Evolutionary conservation across 257 asterid species (phyloP).

Genomic region (Salvia hispanica): DNA sequence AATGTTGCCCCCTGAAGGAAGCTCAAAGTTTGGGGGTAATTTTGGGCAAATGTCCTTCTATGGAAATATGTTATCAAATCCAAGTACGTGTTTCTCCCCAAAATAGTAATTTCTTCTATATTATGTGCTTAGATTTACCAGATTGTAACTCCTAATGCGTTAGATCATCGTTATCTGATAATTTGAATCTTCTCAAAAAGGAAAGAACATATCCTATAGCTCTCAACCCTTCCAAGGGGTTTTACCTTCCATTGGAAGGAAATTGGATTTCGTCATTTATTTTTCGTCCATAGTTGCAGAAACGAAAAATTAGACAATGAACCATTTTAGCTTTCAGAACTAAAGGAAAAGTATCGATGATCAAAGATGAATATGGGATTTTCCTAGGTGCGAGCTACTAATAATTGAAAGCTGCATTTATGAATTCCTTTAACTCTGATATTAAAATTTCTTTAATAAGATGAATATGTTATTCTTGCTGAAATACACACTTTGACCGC

Average conservation of each 20-base stretch:
- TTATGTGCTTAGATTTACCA: neutral
- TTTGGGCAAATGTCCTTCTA: conserved; percentile 71
- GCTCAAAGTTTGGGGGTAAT: conserved; percentile 59
- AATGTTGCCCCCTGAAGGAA: conserved; percentile 63
- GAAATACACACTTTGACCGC: neutral
- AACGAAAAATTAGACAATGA: too few species aligned
- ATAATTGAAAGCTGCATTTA: too few species aligned
- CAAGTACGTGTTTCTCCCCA: conserved; percentile 47
- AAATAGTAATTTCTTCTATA: neutral
- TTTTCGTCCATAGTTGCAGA: too few species aligned
- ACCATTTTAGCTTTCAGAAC: too few species aligned
- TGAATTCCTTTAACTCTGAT: too few species aligned
- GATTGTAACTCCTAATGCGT: neutral
- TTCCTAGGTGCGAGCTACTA: too few species aligned
- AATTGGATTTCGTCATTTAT: too few species aligned
- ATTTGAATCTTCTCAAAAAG: neutral
- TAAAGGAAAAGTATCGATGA: too few species aligned
- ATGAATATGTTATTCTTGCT: neutral
- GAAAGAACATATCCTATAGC: neutral
- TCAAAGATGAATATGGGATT: too few species aligned
- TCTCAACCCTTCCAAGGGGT: neutral
- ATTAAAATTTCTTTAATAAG: too few species aligned
- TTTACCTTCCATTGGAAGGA: too few species aligned
- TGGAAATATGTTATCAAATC: conserved; percentile 60
- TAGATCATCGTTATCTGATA: neutral